Evolutionary conservation across 257 asterid genomes (phyloP).

Genomic region (Ocimum tenuiflorum): DNA sequence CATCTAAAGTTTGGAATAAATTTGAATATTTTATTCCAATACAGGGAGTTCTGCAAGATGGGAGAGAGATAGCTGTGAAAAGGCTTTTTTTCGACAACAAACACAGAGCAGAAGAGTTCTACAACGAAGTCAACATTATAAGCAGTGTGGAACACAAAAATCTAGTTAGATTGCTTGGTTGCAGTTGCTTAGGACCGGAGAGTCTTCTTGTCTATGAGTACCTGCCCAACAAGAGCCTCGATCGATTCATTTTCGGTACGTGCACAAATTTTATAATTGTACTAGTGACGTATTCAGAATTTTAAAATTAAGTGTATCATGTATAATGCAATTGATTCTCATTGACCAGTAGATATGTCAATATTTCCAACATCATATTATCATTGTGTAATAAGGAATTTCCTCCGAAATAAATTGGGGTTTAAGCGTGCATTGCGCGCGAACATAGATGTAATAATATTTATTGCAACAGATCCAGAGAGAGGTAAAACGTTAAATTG

Average conservation of each 20-base stretch:
- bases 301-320: no score
- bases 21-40: no score
- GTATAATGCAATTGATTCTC: no score
- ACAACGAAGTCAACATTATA: constrained; percentile 78
- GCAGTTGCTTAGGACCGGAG: constrained; percentile 85
- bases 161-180: constrained; percentile 70
- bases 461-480: constrained; percentile 37
- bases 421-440: no score
- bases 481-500: constrained; percentile 52
- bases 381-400: no score
- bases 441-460: neutral
- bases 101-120: constrained; percentile 81
- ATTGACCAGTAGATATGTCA: no score
- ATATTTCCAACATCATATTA: no score
- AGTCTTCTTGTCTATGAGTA: constrained; percentile 79
- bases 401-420: no score
- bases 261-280: neutral
- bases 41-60: constrained; percentile 75
- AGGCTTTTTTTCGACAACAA: constrained; percentile 76
- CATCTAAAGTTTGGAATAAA: no score
- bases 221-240: constrained; percentile 66
- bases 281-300: no score
- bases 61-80: constrained; percentile 86
- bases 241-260: constrained; percentile 57
- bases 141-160: constrained; percentile 82